Base-by-base conservation (phyloP, 345 rosid genomes). In the Brassica nigra region DNA sequence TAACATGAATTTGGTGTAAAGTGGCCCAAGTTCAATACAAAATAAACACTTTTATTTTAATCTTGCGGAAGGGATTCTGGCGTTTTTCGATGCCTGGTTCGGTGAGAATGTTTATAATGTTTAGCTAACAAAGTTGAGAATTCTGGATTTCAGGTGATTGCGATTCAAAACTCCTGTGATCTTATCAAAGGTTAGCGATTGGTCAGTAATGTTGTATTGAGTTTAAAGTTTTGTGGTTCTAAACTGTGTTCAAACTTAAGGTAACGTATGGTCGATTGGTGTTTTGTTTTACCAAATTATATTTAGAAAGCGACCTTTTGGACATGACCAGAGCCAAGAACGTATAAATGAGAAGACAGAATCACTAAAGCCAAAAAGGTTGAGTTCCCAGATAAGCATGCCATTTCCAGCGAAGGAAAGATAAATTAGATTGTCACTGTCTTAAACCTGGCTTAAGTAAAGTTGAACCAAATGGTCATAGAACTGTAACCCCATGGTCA, bases 251-350 rank as follows among this genome's bases (percentile, higher is more conserved):
- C 57, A 62, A 59, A 14, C 64, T 68, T 80, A 87, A 95, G 99
- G 98, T 95, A 98, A 95, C 82, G 97, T 95, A 33, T 95, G 99
- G 98, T 93, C 99, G 62, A 92, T 92, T 55, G 99, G 99, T 66
- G 89, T 96, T 80, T 68, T 93, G 66, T 89, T 90, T 83, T 96
- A 96, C 86, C 98, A 96, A 84, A 93, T 93, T 97, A 88, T 93
- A 74, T 93, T 90, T 76, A 96, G 98, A 42, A 89, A 88, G 79
- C 93, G 99, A 58, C 99, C 98, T 70, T 93, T 95, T 83, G 98
- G 99, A 68, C 98, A 95, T 80, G 99, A 95, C 80, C 99, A 95
- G 77, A 87, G 88, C 81, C 98, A 95, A 83, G 98, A 95, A 84
- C 86, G 97, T 69, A 95, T 95, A 62, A 88, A 44, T n/a, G 97